Evolutionary conservation across 345 rosid species (phyloP), one percentile per base, ranked within the genome.

Genomic region (Eucalyptus shirleyi): DNA sequence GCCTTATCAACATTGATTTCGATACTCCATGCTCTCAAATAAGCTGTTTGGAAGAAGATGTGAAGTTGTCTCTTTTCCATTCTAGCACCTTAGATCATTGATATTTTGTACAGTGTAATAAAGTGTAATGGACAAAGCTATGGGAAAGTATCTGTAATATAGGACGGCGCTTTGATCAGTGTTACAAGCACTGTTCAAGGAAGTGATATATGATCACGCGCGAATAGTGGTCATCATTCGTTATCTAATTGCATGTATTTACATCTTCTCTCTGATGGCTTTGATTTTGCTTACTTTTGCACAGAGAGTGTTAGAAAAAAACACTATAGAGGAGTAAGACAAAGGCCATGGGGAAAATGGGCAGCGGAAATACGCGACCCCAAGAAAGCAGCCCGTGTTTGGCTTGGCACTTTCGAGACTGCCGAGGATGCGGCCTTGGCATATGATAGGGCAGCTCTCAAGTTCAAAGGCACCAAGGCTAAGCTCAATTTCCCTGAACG

Each of bases 281-380:
- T 32, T 53, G 53, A 30, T 80, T 16, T 6, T 87, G 67, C 69
- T 83, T 86, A 72, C 69, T 89, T 91, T 50, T 16, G 59, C 47
- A 91, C 89, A 97, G 99, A 93, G 82, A 93, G 28, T 67, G 88
- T 94, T 60, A 93, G 96, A 92, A 95, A 88, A 91, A 93, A 94
- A 85, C 98, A 96, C 88, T 97, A 97, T 89, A 95, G 99, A 90
- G 99, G 99, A 90, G 99, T 98, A 19, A 94, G 99, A 91, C 99
- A 96, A 90, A 94, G 99, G 88, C 99, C 99, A 44, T 98, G 99
- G 99, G 99, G 99, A 2, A 98, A 97, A 93, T 98, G 99, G 99
- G 99, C 99, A 3, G 99, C 99, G 3, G 99, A 98, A 91, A 98
- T 98, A 23, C 94, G 99, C 24, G 98, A 98, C 89, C 99, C 99